Conservation (phyloP, 208 protist species). For the Leishmania arabica region DNA sequence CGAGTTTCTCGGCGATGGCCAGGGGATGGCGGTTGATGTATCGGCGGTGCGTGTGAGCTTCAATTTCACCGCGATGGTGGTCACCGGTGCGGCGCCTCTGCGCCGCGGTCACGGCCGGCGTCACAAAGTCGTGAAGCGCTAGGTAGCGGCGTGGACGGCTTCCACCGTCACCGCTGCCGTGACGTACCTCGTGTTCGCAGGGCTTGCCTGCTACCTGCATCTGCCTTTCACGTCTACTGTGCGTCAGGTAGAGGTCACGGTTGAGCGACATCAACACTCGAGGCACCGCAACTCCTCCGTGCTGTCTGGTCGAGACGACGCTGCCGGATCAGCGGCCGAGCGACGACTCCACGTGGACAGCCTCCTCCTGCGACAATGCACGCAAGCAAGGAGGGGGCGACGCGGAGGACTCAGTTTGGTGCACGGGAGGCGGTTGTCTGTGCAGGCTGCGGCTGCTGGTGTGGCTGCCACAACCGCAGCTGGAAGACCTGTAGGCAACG, state of each 20-base stretch:
- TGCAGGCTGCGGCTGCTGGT: too few species aligned
- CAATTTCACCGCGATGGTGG: conserved; percentile 19
- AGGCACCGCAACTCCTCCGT: neutral
- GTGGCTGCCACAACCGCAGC: too few species aligned
- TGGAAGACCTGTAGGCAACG: too few species aligned
- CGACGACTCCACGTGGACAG: too few species aligned
- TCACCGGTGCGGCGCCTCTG: conserved; percentile 7
- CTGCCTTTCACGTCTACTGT: conserved; percentile 14
- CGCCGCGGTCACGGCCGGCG: too few species aligned
- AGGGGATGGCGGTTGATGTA: conserved; percentile 20
- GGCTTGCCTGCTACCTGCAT: conserved; percentile 17
- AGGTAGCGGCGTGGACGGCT: conserved; percentile 3
- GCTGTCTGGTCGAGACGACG: too few species aligned
- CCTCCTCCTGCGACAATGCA: too few species aligned
- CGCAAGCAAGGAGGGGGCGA: too few species aligned
- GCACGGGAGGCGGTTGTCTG: too few species aligned
- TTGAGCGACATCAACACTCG: conserved; percentile 1
- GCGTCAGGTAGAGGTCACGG: conserved; percentile 19
- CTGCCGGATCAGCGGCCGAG: too few species aligned
- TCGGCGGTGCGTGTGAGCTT: conserved; percentile 17
- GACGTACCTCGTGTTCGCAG: conserved; percentile 10
- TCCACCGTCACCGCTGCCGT: conserved; percentile 1
- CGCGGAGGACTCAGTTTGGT: too few species aligned
- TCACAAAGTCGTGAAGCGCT: conserved; percentile 8
- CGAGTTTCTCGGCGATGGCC: conserved; percentile 12